phyloP scores from a whole-genome alignment of 2,329 filamentous ascomycete species.

The Microcyclospora tardicrescens region DNA sequence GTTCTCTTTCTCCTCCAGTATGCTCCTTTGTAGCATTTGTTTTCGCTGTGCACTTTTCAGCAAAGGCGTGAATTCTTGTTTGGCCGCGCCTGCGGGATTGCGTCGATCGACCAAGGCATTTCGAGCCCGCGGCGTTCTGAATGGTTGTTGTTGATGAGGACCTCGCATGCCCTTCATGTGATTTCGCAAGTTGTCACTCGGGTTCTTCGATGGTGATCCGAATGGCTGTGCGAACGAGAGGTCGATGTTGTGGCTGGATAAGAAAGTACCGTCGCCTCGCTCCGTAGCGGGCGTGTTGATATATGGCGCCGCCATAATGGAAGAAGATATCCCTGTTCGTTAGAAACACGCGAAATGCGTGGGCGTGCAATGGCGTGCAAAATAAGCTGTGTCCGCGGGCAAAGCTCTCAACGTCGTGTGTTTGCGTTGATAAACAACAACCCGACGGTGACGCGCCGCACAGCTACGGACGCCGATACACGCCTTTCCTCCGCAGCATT shows the following conservation, averaged over 20 bases:
- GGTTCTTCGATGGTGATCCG: constrained; percentile 60
- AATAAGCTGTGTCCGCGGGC: not conserved
- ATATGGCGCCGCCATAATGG: constrained; percentile 33
- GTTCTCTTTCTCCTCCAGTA: constrained; percentile 27
- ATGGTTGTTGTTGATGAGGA: constrained; percentile 6
- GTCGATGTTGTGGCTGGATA: constrained; percentile 51
- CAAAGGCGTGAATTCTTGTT: constrained; percentile 83
- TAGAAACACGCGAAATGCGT: not conserved
- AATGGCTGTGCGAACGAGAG: constrained; percentile 83
- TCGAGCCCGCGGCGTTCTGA: constrained; percentile 57
- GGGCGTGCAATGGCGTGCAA: too few relatives aligned
- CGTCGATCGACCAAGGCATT: constrained; percentile 57
- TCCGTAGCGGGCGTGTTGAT: constrained; percentile 82
- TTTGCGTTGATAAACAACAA: constrained; percentile 3
- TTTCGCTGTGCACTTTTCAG: constrained; percentile 72
- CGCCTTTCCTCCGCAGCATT: too few relatives aligned
- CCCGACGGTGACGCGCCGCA: not conserved
- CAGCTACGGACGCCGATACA: too few relatives aligned
- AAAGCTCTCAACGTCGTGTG: not conserved
- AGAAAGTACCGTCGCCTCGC: constrained; percentile 69
- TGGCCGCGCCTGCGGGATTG: constrained; percentile 36
- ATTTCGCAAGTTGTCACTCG: constrained; percentile 55
- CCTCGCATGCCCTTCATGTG: constrained; percentile 56
- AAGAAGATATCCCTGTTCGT: not conserved
- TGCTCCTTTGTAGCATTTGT: constrained; percentile 33